phyloP scores from a whole-genome alignment of 1,139 yeast genomes.

The Candida dubliniensis region DNA sequence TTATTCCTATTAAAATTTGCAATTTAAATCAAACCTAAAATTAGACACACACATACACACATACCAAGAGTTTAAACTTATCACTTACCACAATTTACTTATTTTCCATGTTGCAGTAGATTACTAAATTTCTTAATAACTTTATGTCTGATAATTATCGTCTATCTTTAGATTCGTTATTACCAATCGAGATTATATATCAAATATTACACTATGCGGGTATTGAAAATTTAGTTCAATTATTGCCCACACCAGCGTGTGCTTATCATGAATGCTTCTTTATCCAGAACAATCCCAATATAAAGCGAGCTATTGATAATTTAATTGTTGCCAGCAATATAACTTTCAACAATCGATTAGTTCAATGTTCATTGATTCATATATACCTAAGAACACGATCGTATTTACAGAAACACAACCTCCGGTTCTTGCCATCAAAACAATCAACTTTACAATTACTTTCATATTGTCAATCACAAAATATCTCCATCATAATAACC shows the following conservation, averaged over 20 bases:
- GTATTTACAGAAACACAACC: slow-evolving; percentile 12
- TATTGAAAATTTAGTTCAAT: slow-evolving; percentile 10
- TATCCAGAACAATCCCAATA: slow-evolving; percentile 7
- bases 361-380: slow-evolving; percentile 15
- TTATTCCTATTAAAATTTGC: too few species aligned
- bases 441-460: slow-evolving; percentile 5
- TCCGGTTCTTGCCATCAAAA: slow-evolving; percentile 9
- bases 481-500: slow-evolving; percentile 14
- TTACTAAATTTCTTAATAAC: too few species aligned
- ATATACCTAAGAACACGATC: slow-evolving; percentile 17
- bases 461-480: slow-evolving; percentile 7
- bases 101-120: too few species aligned
- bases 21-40: too few species aligned
- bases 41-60: too few species aligned
- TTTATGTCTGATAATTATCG: too few species aligned
- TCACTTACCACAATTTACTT: too few species aligned
- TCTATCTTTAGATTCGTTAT: neutral
- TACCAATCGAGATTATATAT: slow-evolving; percentile 13
- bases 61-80: too few species aligned
- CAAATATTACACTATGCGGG: slow-evolving; percentile 9
- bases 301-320: slow-evolving; percentile 9
- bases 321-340: slow-evolving; percentile 9
- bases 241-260: slow-evolving; percentile 1
- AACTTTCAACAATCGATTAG: slow-evolving; percentile 16
- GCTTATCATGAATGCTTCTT: slow-evolving; percentile 5